Percentiles rank a stretch among this genome's conserved stretches.
These are phyloP conservation scores for Miscanthus lutarioriparius DNA, from an alignment of 176 grass and related monocot genomes.

Conservation along the genomic window DNA sequence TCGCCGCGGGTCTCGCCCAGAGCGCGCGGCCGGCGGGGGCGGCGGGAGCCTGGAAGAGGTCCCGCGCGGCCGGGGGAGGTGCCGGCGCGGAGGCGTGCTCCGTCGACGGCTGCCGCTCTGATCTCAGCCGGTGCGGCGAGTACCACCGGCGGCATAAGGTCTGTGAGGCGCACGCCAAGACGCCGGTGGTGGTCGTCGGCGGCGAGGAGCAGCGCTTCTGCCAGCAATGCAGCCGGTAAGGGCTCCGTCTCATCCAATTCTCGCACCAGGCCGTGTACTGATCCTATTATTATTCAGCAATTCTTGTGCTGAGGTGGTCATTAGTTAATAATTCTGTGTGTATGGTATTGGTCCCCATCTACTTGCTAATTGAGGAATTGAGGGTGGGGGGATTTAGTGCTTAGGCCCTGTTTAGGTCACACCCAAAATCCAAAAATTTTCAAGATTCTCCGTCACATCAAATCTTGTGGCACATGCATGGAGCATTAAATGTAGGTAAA, in stretches of 20 bases:
- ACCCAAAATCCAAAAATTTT: no score
- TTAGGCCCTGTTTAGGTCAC: no score
- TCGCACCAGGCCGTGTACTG: not conserved
- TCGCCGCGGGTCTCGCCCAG: conserved; percentile 41
- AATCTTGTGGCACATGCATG: no score
- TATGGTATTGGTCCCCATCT: conserved; percentile 21
- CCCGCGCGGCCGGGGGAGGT: conserved; percentile 27
- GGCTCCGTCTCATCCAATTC: not conserved
- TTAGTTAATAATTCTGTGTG: conserved; percentile 31
- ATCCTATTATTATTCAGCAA: not conserved
- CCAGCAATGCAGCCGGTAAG: conserved; percentile 95
- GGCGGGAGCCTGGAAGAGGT: conserved; percentile 3
- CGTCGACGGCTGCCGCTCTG: conserved; percentile 72
- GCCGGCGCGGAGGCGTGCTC: conserved; percentile 40
- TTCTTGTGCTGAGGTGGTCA: conserved; percentile 15
- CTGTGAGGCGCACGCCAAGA: conserved; percentile 88
- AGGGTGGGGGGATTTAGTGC: conserved; percentile 2
- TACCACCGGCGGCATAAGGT: conserved; percentile 91
- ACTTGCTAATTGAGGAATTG: conserved; percentile 8
- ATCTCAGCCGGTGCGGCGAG: conserved; percentile 74
- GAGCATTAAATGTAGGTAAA: no score
- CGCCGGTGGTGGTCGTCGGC: conserved; percentile 64
- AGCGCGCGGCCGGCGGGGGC: conserved; percentile 30
- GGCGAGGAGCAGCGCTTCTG: conserved; percentile 83
- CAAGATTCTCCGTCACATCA: no score